These are phyloP conservation scores for Schwanniomyces occidentalis DNA, from an alignment of 805 yeast genomes.

Conservation along the genomic window DNA sequence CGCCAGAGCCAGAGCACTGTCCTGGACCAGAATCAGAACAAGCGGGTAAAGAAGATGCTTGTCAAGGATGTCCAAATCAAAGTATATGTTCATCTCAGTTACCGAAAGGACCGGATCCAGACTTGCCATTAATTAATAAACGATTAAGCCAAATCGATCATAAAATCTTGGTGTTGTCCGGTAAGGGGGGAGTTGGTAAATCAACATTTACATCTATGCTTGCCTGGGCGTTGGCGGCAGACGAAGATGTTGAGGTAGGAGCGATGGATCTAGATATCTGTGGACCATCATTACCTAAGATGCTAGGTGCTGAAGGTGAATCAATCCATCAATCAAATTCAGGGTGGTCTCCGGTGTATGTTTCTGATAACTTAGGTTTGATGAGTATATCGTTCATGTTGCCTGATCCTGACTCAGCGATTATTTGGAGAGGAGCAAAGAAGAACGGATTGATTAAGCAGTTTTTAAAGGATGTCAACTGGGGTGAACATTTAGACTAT, in stretches of 20 bases:
- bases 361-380: constrained; percentile 90
- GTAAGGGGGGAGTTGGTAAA: constrained; percentile 97
- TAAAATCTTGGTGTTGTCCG: constrained; percentile 75
- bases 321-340: constrained; percentile 82
- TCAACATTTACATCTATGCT: constrained; percentile 94
- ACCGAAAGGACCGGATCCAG: constrained; percentile 96
- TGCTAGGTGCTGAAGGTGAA: constrained; percentile 91
- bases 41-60: constrained; percentile 94
- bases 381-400: constrained; percentile 95
- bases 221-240: constrained; percentile 93
- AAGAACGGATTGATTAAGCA: constrained; percentile 92
- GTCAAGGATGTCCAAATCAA: constrained; percentile 93
- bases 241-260: constrained; percentile 80
- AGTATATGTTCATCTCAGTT: constrained; percentile 78
- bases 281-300: constrained; percentile 94
- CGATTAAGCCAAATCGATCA: constrained; percentile 68
- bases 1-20: constrained; percentile 95
- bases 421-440: constrained; percentile 97
- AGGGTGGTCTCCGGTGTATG: constrained; percentile 97
- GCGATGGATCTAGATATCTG: constrained; percentile 97
- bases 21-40: constrained; percentile 95
- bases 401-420: constrained; percentile 89
- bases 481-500: constrained; percentile 84
- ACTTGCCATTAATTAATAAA: constrained; percentile 70
- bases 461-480: constrained; percentile 89